A percentile compares a stretch with the other conserved stretches of the same genome.
Evolutionary conservation across 371 early-diverging fungal species (phyloP).

Genomic region (Lichtheimia ornata): DNA sequence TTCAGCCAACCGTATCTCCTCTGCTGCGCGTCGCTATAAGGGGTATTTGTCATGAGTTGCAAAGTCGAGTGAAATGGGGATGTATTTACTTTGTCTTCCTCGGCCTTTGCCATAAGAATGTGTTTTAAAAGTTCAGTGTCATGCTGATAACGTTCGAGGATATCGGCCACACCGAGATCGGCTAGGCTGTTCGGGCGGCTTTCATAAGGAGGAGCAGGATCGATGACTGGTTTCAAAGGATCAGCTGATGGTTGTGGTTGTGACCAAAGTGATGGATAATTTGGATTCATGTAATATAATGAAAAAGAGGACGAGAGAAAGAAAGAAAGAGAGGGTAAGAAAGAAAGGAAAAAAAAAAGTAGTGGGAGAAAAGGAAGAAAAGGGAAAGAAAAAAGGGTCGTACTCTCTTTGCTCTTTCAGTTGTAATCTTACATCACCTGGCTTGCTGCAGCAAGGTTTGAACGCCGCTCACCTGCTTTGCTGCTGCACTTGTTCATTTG

Average conservation of each 20-base stretch:
- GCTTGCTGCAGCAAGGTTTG: not conserved
- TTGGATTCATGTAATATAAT: slow-evolving; percentile 5
- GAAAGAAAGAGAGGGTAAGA: slow-evolving; percentile 6
- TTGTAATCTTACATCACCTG: not conserved
- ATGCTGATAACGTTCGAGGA: slow-evolving; percentile 48
- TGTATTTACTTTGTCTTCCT: slow-evolving; percentile 49
- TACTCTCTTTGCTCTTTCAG: not conserved
- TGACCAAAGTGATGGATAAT: slow-evolving; percentile 8
- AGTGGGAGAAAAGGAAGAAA: slow-evolving; percentile 5
- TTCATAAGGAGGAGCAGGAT: slow-evolving; percentile 11
- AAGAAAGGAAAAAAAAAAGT: slow-evolving; percentile 11
- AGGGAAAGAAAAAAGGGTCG: slow-evolving; percentile 12
- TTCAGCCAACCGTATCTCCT: slow-evolving; percentile 46
- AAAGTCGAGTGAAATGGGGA: not conserved
- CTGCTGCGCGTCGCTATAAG: slow-evolving; percentile 43
- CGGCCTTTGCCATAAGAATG: slow-evolving; percentile 52
- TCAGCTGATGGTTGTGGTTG: not conserved
- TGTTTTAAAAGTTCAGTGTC: slow-evolving; percentile 53
- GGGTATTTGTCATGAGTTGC: not conserved
- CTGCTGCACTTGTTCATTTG: not conserved
- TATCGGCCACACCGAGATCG: slow-evolving; percentile 48
- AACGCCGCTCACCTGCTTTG: not conserved
- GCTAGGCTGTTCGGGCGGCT: slow-evolving; percentile 19
- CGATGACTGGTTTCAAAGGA: not conserved
- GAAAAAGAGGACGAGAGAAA: slow-evolving; percentile 11